Base-by-base conservation (phyloP, 768 basidiomycete species). In the Candolleomyces aberdarensis region DNA sequence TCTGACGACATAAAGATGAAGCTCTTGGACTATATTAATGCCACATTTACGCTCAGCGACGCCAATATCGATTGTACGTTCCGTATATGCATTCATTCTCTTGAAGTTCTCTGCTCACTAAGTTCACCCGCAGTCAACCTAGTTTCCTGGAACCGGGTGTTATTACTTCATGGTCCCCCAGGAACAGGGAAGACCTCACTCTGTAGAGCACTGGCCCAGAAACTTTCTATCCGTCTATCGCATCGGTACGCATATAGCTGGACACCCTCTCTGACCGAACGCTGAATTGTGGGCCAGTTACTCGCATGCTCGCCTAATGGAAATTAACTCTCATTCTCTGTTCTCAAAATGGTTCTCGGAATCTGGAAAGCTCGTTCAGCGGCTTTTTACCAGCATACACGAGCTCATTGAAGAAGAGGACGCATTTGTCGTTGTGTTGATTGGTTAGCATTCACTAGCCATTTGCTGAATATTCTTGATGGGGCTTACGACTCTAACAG, bases 301-400 rank as follows among this genome's bases (percentile, higher is more conserved):
- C 71, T 79, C 89, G 0, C 83, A 91, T 72, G 85, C 93, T 40
- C 91, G 94, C 50, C 79, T 99, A 11, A 83, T 99, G 49, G 97
- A 99, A 73, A 97, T 99, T 69, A 98, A 98, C 71, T 96, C 97
- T 0, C 97, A 98, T 75, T 98, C 96, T 1, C 82, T 99, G 15
- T 98, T 99, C 72, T 96, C 94, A 15, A 92, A 95, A 66, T 99
- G 97, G 96, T 99, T 98, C 75, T 98, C 96, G 0, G 97, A 99
- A 71, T 97, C 95, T 0, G 97, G 97, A 15, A 99, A 99, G 73
- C 85, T 99, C 31, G 97, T 99, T 1, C 96, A 98, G 69, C 85
- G 91, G 51, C 79, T 99, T 17, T 99, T 98, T 71, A 84, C 81
- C 43, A 91, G 83, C 61, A 94, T 99, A 59, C 91, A 83, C 43